These are phyloP conservation scores for Phytophthora foliorum DNA, from an alignment of 352 stramenopile genomes.

Conservation along the genomic window DNA sequence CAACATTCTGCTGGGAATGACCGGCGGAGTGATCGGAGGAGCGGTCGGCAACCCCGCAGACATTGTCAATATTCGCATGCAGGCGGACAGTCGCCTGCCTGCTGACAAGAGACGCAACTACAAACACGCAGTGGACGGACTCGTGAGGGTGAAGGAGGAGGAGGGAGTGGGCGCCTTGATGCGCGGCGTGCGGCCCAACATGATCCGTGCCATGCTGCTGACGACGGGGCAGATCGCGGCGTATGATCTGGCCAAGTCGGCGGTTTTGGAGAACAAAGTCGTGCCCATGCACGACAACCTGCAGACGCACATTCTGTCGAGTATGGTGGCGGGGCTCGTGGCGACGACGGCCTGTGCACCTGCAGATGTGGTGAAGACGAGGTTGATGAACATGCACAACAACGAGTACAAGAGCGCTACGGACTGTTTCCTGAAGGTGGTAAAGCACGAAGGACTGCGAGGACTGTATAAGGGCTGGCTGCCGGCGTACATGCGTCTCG, in stretches of 20 bases:
- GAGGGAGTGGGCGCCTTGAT: conserved; percentile 73
- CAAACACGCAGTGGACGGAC: conserved; percentile 80
- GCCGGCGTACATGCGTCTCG: conserved; percentile 85
- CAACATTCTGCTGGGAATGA: conserved; percentile 79
- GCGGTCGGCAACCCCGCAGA: conserved; percentile 80
- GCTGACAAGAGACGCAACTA: conserved; percentile 80
- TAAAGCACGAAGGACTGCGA: conserved; percentile 76
- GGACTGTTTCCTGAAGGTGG: conserved; percentile 86
- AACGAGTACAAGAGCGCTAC: conserved; percentile 83
- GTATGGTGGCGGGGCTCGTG: conserved; percentile 83
- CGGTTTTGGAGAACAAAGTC: conserved; percentile 58
- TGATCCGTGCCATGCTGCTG: conserved; percentile 88
- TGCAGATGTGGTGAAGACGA: conserved; percentile 85
- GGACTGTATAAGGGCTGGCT: conserved; percentile 89
- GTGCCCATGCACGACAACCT: conserved; percentile 69
- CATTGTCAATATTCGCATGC: conserved; percentile 90
- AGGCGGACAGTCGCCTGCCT: conserved; percentile 76
- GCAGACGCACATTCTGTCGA: conserved; percentile 75
- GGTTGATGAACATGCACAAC: conserved; percentile 88
- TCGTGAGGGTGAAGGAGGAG: conserved; percentile 71
- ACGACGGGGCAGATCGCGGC: conserved; percentile 86
- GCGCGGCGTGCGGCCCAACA: conserved; percentile 81
- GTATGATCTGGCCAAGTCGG: conserved; percentile 82
- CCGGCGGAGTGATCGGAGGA: conserved; percentile 72
- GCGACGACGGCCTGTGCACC: conserved; percentile 83